Conservation (phyloP, 768 basidiomycete species). For the Lyophyllum semitale region DNA sequence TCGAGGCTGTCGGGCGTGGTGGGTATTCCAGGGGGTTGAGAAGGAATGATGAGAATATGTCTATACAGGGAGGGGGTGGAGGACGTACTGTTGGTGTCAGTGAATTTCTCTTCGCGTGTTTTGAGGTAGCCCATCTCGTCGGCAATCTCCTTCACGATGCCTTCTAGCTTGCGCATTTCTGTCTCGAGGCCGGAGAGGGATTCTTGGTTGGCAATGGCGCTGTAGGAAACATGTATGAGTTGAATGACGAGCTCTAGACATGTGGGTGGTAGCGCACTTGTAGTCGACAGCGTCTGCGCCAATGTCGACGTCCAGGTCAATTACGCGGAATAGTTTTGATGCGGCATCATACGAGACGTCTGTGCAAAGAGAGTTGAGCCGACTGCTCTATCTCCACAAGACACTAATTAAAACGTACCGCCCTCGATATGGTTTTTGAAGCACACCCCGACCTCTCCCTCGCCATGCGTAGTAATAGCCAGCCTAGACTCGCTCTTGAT, state of each 20-base stretch:
- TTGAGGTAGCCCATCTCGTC: slow-evolving; percentile 94
- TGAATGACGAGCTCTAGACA: neutral
- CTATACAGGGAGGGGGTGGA: neutral
- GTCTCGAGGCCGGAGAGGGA: slow-evolving; percentile 93
- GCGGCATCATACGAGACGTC: slow-evolving; percentile 50
- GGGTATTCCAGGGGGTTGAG: too few relatives aligned
- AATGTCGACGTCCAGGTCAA: slow-evolving; percentile 97
- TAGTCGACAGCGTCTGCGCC: slow-evolving; percentile 99
- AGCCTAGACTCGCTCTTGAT: slow-evolving; percentile 91
- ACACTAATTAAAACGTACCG: slow-evolving; percentile 47
- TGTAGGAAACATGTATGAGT: slow-evolving; percentile 30
- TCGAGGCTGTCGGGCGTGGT: slow-evolving; percentile 66
- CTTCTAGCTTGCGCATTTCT: slow-evolving; percentile 98
- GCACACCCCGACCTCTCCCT: slow-evolving; percentile 96
- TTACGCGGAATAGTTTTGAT: slow-evolving; percentile 56
- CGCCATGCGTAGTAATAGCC: slow-evolving; percentile 90
- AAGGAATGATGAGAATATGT: neutral
- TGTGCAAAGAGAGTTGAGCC: slow-evolving; percentile 22
- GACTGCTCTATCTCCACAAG: neutral
- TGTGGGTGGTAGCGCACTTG: slow-evolving; percentile 58
- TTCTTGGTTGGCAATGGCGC: slow-evolving; percentile 98
- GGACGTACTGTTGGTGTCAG: slow-evolving; percentile 81
- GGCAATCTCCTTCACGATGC: slow-evolving; percentile 89
- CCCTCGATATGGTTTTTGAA: slow-evolving; percentile 79
- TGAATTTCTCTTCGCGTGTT: slow-evolving; percentile 84